Evolutionary conservation across 1,284 basidiomycete genomes (phyloP), one percentile per base, ranked within the genome.

Genomic region (Malassezia dermatis): DNA sequence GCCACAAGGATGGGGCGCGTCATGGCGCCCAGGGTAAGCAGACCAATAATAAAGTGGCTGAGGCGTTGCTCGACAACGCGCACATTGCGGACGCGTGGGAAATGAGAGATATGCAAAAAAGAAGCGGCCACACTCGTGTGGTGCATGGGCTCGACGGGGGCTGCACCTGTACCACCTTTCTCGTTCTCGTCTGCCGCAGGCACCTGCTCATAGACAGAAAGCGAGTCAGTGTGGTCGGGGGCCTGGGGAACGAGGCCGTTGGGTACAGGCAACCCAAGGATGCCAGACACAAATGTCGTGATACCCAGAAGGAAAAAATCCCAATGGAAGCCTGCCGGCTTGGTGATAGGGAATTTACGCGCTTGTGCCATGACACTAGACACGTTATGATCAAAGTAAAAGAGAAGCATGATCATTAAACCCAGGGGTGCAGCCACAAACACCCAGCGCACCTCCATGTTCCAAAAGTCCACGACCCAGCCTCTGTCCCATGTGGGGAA

Each of bases 231-330:
- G 67, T 95, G 90, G 23, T 94, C 86, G 0, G 91, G 93, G 0
- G 93, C 91, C 76, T 96, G 93, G 0, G 91, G 91, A 45, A 98
- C 94, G 13, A 74, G 61, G 2, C 90, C 91, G 67, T 96, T 95
- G 0, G 91, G 91, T 0, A 91, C 90, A 0, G 91, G 90, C 3
- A 94, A 59, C 15, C 91, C 91, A 2, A 98, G 79, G 17, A 96
- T 78, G 0, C 89, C 91, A 4, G 90, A 85, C 45, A 95, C 82
- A 66, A 96, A 86, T 0, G 91, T 95, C 0, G 88, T 90, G 59
- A 93, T 79, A 3, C 91, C 93, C 13, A 98, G 82, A 4, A 90
- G 78, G 78, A 89, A 76, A 48, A 77, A 76, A 57, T 77, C 76
- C 75, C 78, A 90, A 67, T 95, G 89, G 72, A 95, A 95, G 0